A percentile compares a stretch with the other conserved stretches of the same genome.
Evolutionary conservation across 2,329 filamentous ascomycete genomes (phyloP).

Genomic region (Penicillium hesseltinei): DNA sequence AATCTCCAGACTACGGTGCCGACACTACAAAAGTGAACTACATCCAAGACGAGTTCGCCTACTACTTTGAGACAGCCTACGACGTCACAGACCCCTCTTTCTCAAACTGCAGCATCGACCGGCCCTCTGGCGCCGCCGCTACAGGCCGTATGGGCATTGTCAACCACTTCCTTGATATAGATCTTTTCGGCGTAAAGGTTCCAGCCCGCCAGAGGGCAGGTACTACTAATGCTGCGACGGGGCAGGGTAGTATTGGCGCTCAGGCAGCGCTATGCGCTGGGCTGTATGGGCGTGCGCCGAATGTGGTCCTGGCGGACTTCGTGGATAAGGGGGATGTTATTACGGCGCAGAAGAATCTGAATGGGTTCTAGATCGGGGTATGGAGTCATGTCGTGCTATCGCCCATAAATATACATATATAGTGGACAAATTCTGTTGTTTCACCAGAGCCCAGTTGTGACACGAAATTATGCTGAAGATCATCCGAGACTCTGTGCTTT

Average conservation of each 20-base stretch:
- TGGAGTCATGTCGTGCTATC: not conserved
- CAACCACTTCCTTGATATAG: conserved; percentile 50
- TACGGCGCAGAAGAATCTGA: conserved; percentile 40
- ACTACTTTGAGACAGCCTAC: conserved; percentile 50
- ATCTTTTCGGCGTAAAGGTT: conserved; percentile 43
- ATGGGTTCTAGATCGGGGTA: conserved; percentile 30
- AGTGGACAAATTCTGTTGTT: too few relatives aligned
- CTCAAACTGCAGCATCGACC: conserved; percentile 45
- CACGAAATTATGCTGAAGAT: not conserved
- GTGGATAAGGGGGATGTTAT: conserved; percentile 48
- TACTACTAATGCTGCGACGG: conserved; percentile 45
- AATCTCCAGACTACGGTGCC: conserved; percentile 40
- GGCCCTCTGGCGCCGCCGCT: conserved; percentile 39
- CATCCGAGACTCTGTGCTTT: not conserved
- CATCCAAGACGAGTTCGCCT: conserved; percentile 45
- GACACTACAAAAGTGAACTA: conserved; percentile 41
- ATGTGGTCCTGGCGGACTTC: conserved; percentile 47
- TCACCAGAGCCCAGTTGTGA: too few relatives aligned
- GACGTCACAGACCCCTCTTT: conserved; percentile 43
- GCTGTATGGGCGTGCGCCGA: conserved; percentile 41
- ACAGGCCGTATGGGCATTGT: conserved; percentile 48
- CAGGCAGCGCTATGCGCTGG: conserved; percentile 41
- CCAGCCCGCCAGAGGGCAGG: conserved; percentile 42
- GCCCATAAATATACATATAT: not conserved
- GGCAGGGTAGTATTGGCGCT: conserved; percentile 45